Evolutionary conservation across 495 filamentous ascomycete genomes (phyloP).

Genomic region (Penicillium silybi): DNA sequence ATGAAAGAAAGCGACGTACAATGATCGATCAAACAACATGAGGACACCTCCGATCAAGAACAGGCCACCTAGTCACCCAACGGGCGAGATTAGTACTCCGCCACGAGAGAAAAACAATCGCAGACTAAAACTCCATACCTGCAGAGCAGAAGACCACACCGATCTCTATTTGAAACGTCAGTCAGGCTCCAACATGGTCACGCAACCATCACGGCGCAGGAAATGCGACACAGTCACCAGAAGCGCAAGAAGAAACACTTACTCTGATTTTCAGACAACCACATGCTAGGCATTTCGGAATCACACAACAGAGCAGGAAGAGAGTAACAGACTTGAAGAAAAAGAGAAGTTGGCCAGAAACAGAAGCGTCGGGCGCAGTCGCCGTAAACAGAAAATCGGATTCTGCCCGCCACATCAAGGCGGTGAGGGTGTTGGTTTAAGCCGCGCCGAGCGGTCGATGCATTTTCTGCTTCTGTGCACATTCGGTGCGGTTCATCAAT

Average conservation of each 20-base stretch:
- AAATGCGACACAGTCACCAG: neutral
- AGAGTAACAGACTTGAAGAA: neutral
- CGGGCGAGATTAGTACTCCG: neutral
- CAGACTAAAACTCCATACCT: conserved; percentile 53
- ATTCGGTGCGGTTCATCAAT: neutral
- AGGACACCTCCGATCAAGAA: conserved; percentile 91
- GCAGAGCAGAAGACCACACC: conserved; percentile 94
- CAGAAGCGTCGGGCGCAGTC: neutral
- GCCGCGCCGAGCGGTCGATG: conserved; percentile 3
- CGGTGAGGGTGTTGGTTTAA: conserved; percentile 9
- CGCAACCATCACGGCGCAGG: conserved; percentile 1
- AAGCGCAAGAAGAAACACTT: conserved; percentile 26
- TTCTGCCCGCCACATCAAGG: conserved; percentile 15
- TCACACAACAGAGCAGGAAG: neutral
- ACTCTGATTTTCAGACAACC: conserved; percentile 96
- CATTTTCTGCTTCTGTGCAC: conserved; percentile 1
- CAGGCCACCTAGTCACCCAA: conserved; percentile 61
- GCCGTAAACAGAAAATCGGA: conserved; percentile 14
- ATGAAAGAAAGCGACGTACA: conserved; percentile 48
- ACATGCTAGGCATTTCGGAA: conserved; percentile 68
- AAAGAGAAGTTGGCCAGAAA: neutral
- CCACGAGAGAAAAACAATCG: neutral
- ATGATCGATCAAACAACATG: conserved; percentile 95
- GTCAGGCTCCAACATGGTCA: neutral
- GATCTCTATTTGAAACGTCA: conserved; percentile 58